These are phyloP conservation scores for Solanum lycopersicoides DNA, from an alignment of 257 asterid genomes.

Conservation along the genomic window DNA sequence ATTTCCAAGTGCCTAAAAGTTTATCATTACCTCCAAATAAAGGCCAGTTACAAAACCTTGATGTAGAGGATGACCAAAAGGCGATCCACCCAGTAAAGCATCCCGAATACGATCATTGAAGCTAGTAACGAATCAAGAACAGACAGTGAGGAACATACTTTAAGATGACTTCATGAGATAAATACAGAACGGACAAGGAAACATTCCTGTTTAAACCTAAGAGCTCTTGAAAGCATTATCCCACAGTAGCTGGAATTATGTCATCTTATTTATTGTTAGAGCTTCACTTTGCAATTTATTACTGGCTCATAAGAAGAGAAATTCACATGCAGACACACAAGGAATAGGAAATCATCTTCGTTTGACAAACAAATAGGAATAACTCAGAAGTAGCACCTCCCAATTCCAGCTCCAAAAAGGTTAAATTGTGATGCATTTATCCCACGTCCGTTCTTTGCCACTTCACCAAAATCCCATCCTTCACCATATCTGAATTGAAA, in stretches of 20 bases:
- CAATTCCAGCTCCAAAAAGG: slow-evolving; percentile 75
- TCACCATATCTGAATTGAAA: slow-evolving; percentile 71
- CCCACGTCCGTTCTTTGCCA: slow-evolving; percentile 82
- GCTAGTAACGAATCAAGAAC: slow-evolving; percentile 28
- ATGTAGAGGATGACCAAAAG: slow-evolving; percentile 91
- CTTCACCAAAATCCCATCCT: slow-evolving; percentile 99
- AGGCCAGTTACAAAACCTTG: slow-evolving; percentile 93
- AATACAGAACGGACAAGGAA: background rate
- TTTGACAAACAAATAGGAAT: background rate
- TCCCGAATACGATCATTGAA: slow-evolving; percentile 96
- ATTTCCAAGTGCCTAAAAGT: background rate
- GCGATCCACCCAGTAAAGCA: slow-evolving; percentile 94
- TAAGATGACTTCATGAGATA: background rate
- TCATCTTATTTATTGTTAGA: background rate
- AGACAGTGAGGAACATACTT: background rate
- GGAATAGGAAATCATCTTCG: background rate
- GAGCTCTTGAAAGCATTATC: background rate
- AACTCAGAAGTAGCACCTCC: slow-evolving; percentile 48
- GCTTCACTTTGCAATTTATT: background rate
- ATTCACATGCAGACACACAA: background rate
- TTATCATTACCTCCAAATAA: slow-evolving; percentile 60
- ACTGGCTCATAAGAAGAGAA: background rate
- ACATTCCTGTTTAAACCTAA: background rate
- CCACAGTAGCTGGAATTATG: background rate
- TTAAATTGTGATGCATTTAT: slow-evolving; percentile 85